Percentiles rank a stretch among this genome's conserved stretches.
Evolutionary conservation across 345 rosid species (phyloP).

Genomic region (Balakata baccata): DNA sequence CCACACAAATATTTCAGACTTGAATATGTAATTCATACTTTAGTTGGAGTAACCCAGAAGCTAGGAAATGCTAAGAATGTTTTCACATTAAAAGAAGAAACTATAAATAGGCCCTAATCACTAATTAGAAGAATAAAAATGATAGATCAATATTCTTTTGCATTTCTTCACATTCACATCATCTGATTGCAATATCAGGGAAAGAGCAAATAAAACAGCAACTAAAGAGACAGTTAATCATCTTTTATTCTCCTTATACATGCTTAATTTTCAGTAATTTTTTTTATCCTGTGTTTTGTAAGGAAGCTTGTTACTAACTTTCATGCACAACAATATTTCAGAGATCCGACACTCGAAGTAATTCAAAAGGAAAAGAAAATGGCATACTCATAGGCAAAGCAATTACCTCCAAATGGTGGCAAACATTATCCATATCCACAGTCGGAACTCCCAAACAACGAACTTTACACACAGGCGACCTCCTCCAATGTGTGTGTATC

Average conservation of each 20-base stretch:
- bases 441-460: constrained; percentile 89
- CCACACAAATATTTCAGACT: constrained; percentile 9
- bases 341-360: constrained; percentile 18
- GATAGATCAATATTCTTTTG: neutral
- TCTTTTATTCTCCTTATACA: neutral
- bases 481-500: constrained; percentile 84
- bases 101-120: neutral
- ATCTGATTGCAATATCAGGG: neutral
- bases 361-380: neutral
- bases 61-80: neutral
- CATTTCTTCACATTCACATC: neutral
- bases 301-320: constrained; percentile 2
- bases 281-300: neutral
- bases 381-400: neutral
- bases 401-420: constrained; percentile 78
- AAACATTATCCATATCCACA: constrained; percentile 83
- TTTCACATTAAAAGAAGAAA: neutral
- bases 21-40: neutral
- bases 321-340: neutral
- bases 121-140: neutral
- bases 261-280: neutral
- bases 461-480: constrained; percentile 76
- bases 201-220: constrained; percentile 53
- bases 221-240: neutral
- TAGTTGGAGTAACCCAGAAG: too few species aligned